Evolutionary conservation across 108 stramenopile genomes (phyloP).

Genomic region (Conticribra guillardii): DNA sequence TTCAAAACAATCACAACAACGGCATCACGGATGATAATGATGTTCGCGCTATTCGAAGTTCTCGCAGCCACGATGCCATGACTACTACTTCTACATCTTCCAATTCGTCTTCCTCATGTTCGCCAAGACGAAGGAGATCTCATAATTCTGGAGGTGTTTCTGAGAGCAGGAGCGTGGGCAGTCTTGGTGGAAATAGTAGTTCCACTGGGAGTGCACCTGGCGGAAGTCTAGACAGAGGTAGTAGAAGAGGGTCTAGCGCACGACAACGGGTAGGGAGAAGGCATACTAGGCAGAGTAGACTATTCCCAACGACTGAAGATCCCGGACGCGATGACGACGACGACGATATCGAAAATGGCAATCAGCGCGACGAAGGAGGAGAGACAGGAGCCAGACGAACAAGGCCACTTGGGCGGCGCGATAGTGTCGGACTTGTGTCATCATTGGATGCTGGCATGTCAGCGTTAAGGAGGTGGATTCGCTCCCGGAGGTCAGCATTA

Average conservation of each 20-base stretch:
- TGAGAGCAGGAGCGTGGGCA: slow-evolving; percentile 8
- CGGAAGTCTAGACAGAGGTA: slow-evolving; percentile 10
- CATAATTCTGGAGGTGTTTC: neutral
- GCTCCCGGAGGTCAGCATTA: slow-evolving; percentile 30
- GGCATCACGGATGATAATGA: too few relatives aligned
- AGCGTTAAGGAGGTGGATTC: slow-evolving; percentile 59
- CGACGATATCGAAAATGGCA: neutral
- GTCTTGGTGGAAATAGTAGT: slow-evolving; percentile 15
- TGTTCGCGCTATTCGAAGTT: neutral
- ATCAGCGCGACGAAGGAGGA: slow-evolving; percentile 8
- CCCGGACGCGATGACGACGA: neutral
- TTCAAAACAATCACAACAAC: neutral
- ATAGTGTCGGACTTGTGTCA: slow-evolving; percentile 9
- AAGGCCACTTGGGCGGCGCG: neutral
- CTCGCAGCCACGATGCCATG: neutral
- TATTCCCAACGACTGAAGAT: neutral
- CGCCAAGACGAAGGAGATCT: slow-evolving; percentile 10
- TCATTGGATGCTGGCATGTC: slow-evolving; percentile 76
- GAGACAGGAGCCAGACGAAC: slow-evolving; percentile 3
- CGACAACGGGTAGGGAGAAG: neutral
- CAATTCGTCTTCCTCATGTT: slow-evolving; percentile 9
- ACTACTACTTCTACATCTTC: neutral
- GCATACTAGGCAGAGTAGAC: neutral
- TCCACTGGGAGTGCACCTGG: slow-evolving; percentile 7
- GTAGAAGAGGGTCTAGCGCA: neutral